Evolutionary conservation across 2,329 filamentous ascomycete species (phyloP).

Genomic region (Berkeleyomyces basicola): DNA sequence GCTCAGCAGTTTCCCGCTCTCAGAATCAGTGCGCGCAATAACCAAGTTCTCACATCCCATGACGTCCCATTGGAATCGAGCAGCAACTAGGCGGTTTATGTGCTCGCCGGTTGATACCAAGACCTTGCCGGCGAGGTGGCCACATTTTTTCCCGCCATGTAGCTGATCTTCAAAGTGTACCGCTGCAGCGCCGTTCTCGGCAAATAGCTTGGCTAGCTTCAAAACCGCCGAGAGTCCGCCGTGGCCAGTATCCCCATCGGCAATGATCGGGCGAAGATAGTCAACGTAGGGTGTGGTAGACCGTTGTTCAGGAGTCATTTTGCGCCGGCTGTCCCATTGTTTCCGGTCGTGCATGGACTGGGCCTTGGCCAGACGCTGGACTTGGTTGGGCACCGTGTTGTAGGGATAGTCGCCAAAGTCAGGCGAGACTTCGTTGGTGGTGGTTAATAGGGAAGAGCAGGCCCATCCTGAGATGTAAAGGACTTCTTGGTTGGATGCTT

Average conservation of each 20-base stretch:
- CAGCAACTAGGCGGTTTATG: constrained; percentile 83
- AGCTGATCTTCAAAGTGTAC: constrained; percentile 98
- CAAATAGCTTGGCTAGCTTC: constrained; percentile 93
- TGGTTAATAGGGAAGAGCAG: constrained; percentile 81
- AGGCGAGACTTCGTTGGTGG: constrained; percentile 91
- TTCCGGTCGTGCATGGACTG: constrained; percentile 95
- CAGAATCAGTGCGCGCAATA: constrained; percentile 88
- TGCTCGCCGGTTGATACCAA: constrained; percentile 87
- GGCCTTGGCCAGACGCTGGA: constrained; percentile 88
- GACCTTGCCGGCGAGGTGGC: constrained; percentile 90
- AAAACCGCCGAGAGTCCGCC: constrained; percentile 84
- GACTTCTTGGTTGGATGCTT: constrained; percentile 88
- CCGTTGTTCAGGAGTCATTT: constrained; percentile 57
- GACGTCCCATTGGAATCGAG: constrained; percentile 93
- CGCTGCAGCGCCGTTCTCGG: constrained; percentile 87
- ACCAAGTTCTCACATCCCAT: constrained; percentile 94
- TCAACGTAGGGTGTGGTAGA: constrained; percentile 68
- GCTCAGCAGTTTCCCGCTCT: constrained; percentile 78
- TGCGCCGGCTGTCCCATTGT: constrained; percentile 73
- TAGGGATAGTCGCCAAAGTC: constrained; percentile 99
- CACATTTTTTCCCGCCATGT: constrained; percentile 96
- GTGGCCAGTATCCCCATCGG: constrained; percentile 91
- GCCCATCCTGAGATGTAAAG: constrained; percentile 96
- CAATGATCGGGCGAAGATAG: constrained; percentile 86
- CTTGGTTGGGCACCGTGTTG: constrained; percentile 96